Evolutionary conservation across 2,329 filamentous ascomycete species (phyloP), one percentile per base, ranked within the genome.

Genomic region (Penicillium decumbens): DNA sequence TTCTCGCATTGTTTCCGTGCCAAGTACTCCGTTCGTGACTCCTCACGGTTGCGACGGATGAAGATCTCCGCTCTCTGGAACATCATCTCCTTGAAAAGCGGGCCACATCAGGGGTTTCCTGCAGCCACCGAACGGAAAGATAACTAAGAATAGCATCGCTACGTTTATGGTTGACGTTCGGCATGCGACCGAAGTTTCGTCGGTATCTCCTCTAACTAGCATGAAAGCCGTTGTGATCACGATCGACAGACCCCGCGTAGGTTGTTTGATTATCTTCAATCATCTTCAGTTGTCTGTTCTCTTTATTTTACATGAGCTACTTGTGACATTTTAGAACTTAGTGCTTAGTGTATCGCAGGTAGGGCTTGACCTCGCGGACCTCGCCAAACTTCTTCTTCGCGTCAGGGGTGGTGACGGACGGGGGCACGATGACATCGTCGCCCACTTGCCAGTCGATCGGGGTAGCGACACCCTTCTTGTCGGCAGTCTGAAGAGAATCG

Each of bases 371-470:
- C 66, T 80, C 76, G 58, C 75, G 73, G 24, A 84, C 74, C 41
- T 92, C 80, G 55, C 88, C 88, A 80, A 95, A 95, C 66, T 95
- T 84, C 75, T 87, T 84, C 80, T 86, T 84, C 66, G 90, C 91
- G 75, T 95, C 85, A 71, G 89, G 86, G 55, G 89, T 91, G 70
- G 82, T 86, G 68, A 96, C 83, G 53, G 78, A 79, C 40, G 90
- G 89, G 67, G 90, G 89, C 55, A 96, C 88, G 66, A 96, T 95
- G 63, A 95, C 91, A 69, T 96, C 90, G 66, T 95, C 87, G 45
- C 91, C 90, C 35, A 84, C 84, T 41, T 85, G 78, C 90, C 90
- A 95, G 79, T 95, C 88, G 74, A 95, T 92, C 46, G 90, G 90
- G 53, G 88, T 93, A 60, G 87, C 89, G 69, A 95, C 77, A 63